Conservation (phyloP, 1,139 yeast species). For the Lodderomyces oxycetoniae region DNA sequence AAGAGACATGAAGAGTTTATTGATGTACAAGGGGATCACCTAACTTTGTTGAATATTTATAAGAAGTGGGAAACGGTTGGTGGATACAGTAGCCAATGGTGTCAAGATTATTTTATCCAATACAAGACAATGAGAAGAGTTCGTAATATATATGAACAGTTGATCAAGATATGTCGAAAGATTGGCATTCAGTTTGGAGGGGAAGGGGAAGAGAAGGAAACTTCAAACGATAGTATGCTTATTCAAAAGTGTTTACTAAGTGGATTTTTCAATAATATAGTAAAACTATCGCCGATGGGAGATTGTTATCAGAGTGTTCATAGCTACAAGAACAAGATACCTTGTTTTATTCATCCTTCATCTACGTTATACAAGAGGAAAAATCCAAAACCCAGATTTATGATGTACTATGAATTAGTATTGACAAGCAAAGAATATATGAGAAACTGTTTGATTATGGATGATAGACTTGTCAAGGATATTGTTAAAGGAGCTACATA, state of each 20-base stretch:
- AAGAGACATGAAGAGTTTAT: conserved; percentile 51
- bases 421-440: conserved; percentile 84
- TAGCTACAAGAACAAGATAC: conserved; percentile 26
- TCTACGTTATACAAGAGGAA: conserved; percentile 52
- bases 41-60: conserved; percentile 70
- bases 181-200: conserved; percentile 41
- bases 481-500: too few relatives aligned
- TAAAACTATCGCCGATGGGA: conserved; percentile 65
- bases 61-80: conserved; percentile 70
- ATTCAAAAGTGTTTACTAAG: conserved; percentile 68
- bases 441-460: conserved; percentile 76
- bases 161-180: conserved; percentile 56
- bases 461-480: conserved; percentile 39
- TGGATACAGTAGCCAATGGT: conserved; percentile 69
- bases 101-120: conserved; percentile 79
- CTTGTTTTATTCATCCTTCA: conserved; percentile 81
- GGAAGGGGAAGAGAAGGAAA: conserved; percentile 8
- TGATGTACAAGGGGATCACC: conserved; percentile 57
- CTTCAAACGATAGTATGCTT: conserved; percentile 1
- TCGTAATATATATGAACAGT: conserved; percentile 68
- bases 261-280: conserved; percentile 82
- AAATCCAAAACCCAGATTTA: conserved; percentile 59
- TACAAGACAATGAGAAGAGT: conserved; percentile 67
- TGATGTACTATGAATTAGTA: conserved; percentile 81
- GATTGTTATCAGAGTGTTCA: conserved; percentile 56